Base-by-base conservation (phyloP, 306 rosid genomes). In the Pyrus pyrifolia region DNA sequence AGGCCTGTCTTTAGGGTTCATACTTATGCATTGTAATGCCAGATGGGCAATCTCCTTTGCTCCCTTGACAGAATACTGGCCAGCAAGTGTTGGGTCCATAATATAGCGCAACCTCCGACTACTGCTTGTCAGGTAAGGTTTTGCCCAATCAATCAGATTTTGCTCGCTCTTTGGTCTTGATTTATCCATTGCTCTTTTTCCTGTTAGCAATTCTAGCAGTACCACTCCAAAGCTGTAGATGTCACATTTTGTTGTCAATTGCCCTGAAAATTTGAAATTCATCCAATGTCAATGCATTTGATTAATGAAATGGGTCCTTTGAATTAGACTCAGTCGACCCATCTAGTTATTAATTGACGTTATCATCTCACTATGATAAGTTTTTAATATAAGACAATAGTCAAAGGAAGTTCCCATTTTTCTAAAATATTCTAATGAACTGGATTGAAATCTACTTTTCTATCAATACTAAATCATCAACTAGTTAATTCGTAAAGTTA, bases 41-140 rank as follows among this genome's bases (percentile, higher is more conserved):
- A 95, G 78, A 79, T 71, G 85, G 15, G 97, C 97, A 80, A 89
- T 85, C 57, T 86, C 93, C 78, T 90, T 92, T 13, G 97, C 77
- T 21, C 99, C 97, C 67, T 95, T 95, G 18, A 89, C 97, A 2
- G 99, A 90, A 80, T 92, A 95, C 76, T 90, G 99, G 17, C 99
- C 97, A 25, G 83, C 81, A 65, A 95, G 90, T 63, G 93, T 92
- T 52, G 93, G 93, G 76, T 95, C 99, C 85, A 95, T 82, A 22
- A 95, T 85, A 74, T 65, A 88, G 22, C 91, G 76, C 83, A 91
- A 53, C 76, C 93, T 84, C 53, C 96, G 81, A 23, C 86, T 80
- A 60, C 89, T 81, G 52, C 89, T 91, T 3, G 71, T 85, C 75
- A 96, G 76, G 83, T 89, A 91, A 1, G 99, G 98, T 73, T 82